Percentiles rank a stretch among this genome's conserved stretches.
Conservation (phyloP, 805 yeast genomes). For the Cyberlindnera euphorbiiphila region DNA sequence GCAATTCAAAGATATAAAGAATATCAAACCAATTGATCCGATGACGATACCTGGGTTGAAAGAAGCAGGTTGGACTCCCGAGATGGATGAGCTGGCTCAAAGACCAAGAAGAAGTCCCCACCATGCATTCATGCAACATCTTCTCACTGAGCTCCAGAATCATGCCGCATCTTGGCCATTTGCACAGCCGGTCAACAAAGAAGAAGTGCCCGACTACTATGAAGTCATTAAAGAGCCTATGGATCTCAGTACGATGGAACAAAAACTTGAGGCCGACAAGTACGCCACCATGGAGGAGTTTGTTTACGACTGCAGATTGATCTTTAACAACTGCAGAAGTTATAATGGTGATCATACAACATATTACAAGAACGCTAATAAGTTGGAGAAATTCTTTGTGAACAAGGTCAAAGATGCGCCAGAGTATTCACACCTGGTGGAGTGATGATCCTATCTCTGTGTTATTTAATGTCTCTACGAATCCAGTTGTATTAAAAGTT, state of each 20-base stretch:
- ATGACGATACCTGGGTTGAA: conserved; percentile 81
- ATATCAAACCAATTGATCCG: conserved; percentile 64
- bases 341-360: conserved; percentile 95
- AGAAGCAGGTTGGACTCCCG: conserved; percentile 98
- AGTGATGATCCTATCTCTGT: conserved; percentile 7
- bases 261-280: conserved; percentile 84
- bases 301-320: conserved; percentile 78
- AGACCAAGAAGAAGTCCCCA: conserved; percentile 94
- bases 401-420: conserved; percentile 84
- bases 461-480: neutral
- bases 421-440: conserved; percentile 76
- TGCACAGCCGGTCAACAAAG: conserved; percentile 84
- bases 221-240: conserved; percentile 96
- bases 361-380: conserved; percentile 90
- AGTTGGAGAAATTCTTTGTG: conserved; percentile 85
- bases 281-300: conserved; percentile 90
- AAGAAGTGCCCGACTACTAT: conserved; percentile 94
- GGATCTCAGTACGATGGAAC: conserved; percentile 96
- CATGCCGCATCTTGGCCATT: conserved; percentile 99
- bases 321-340: conserved; percentile 86
- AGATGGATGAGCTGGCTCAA: conserved; percentile 95
- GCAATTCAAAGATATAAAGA: conserved; percentile 51
- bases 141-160: conserved; percentile 83
- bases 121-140: conserved; percentile 86
- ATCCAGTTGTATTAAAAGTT: neutral